A percentile compares a stretch with the other conserved stretches of the same genome.
Evolutionary conservation across 2,329 filamentous ascomycete species (phyloP).

Genomic region (Trichoderma sp.): DNA sequence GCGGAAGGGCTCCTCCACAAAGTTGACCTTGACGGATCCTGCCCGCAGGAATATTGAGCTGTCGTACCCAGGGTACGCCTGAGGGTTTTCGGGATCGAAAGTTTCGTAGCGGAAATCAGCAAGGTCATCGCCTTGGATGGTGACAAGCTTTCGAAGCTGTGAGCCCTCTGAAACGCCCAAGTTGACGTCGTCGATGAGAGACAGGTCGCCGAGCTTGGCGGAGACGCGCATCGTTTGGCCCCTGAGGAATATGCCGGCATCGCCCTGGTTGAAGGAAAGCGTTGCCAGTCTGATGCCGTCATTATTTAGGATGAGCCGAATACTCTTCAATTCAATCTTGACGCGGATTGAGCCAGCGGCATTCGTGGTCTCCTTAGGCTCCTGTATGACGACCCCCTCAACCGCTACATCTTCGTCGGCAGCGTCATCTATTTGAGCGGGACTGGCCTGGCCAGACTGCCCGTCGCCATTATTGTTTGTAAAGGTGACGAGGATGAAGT

Average conservation of each 20-base stretch:
- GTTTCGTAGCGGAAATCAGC: constrained; percentile 98
- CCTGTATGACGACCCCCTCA: constrained; percentile 41
- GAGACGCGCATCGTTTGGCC: constrained; percentile 86
- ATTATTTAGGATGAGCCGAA: constrained; percentile 93
- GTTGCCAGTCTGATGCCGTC: constrained; percentile 95
- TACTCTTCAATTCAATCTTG: constrained; percentile 90
- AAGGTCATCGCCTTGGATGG: constrained; percentile 92
- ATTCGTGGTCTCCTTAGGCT: constrained; percentile 41
- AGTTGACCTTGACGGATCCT: constrained; percentile 95
- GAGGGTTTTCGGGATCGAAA: constrained; percentile 70
- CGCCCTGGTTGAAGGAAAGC: constrained; percentile 86
- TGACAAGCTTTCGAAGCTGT: constrained; percentile 80
- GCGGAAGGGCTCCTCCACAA: constrained; percentile 93
- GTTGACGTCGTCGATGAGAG: constrained; percentile 90
- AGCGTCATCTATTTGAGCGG: constrained; percentile 37
- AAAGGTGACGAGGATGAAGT: constrained; percentile 94
- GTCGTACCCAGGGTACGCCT: constrained; percentile 90
- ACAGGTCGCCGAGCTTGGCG: constrained; percentile 83
- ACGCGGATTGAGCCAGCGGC: constrained; percentile 78
- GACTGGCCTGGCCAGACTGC: constrained; percentile 41
- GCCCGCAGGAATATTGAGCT: constrained; percentile 87
- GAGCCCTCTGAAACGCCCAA: constrained; percentile 82
- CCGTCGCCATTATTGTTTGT: constrained; percentile 60
- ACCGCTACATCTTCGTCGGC: constrained; percentile 44
- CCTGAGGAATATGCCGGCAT: constrained; percentile 85